These are phyloP conservation scores for Triticum timopheevii DNA, from an alignment of 176 grass and related monocot genomes.

Conservation along the genomic window DNA sequence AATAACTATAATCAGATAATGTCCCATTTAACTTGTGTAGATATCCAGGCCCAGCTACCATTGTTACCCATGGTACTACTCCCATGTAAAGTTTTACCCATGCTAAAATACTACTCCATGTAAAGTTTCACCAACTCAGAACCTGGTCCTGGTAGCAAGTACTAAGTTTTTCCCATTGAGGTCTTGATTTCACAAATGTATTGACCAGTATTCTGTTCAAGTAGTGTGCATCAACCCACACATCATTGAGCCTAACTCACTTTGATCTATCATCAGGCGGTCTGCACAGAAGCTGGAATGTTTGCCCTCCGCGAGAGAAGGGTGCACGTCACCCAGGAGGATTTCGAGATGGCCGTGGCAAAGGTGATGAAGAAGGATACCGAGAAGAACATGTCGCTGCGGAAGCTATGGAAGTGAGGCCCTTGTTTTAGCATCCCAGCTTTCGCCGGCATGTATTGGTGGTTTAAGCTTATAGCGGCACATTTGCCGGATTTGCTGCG, in stretches of 20 bases:
- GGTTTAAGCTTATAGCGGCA: not conserved
- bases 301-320: conserved; percentile 77
- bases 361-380: conserved; percentile 89
- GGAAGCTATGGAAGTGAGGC: conserved; percentile 80
- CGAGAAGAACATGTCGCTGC: conserved; percentile 77
- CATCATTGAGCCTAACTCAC: not conserved
- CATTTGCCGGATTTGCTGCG: not conserved
- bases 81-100: no score
- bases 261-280: conserved; percentile 40
- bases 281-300: conserved; percentile 84
- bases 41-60: not conserved
- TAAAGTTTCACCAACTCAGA: not conserved
- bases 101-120: not conserved
- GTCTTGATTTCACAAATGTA: not conserved
- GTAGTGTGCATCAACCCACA: not conserved
- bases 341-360: conserved; percentile 73
- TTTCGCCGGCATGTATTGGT: not conserved
- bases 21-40: not conserved
- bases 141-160: not conserved
- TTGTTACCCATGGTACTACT: no score
- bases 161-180: not conserved
- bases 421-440: not conserved
- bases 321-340: conserved; percentile 75
- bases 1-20: not conserved
- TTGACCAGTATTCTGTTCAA: not conserved